Base-by-base conservation (phyloP, 805 yeast species). In the Lachancea thermotolerans region DNA sequence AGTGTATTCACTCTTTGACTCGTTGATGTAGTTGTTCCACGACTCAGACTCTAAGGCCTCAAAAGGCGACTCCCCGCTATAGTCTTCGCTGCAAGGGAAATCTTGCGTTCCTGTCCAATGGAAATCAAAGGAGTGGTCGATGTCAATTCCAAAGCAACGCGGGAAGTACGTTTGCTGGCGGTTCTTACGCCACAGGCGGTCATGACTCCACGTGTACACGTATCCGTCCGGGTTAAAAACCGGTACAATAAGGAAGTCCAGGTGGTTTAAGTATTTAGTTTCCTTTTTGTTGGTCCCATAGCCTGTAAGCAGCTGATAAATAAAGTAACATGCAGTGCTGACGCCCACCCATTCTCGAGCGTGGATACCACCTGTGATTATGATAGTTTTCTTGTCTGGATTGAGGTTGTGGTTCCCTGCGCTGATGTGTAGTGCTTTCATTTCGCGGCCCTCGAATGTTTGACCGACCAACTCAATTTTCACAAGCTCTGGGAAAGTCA, bases 171-270 rank as follows among this genome's bases (percentile, higher is more conserved):
- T 82, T 43, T 78, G 77, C 64, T 89, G 96, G 49, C 95, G 73
- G 64, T 87, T 89, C 58, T 89, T 89, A 38, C 93, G 70, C 97
- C 97, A 89, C 48, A 89, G 67, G 46, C 97, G 69, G 60, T 89
- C 95, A 25, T 67, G 58, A 2, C 70, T 72, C 96, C 96, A 89
- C 2, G 95, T 72, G 60, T 84, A 83, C 11, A 72, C 85, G 60
- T 89, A 89, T 0, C 97, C 97, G 65, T 89, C 97, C 1, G 96
- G 96, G 58, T 89, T 89, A 63, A 81, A 75, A 10, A 87, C 85
- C 0, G 97, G 97, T 28, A 88, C 72, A 51, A 89, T 79, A 30
- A 85, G 61, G 54, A 85, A 84, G 56, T 87, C 91, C 47, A 86
- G 62, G 37, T 78, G 66, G 38, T 79, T 68, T 48, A 87, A 63